phyloP scores from a whole-genome alignment of 108 stramenopile genomes.

The Skeletonema potamos region DNA sequence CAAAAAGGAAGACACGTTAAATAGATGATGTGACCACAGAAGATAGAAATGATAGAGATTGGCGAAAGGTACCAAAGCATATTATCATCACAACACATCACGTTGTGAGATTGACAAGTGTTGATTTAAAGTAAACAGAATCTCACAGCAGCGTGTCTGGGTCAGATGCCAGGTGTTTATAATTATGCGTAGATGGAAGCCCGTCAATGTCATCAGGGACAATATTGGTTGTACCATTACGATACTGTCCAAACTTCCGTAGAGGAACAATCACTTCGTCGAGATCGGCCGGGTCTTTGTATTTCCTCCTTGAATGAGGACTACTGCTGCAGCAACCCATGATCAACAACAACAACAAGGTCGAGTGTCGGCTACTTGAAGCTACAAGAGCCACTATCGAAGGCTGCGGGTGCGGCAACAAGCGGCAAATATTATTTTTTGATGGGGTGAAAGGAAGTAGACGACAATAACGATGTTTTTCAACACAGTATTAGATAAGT shows the following conservation, averaged over 20 bases:
- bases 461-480: too few relatives aligned
- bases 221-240: conserved; percentile 29
- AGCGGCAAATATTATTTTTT: too few relatives aligned
- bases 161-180: conserved; percentile 34
- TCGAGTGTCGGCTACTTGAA: too few relatives aligned
- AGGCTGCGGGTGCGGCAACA: too few relatives aligned
- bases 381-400: too few relatives aligned
- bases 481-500: too few relatives aligned
- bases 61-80: neutral
- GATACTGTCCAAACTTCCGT: conserved; percentile 47
- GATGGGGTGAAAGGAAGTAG: too few relatives aligned
- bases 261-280: conserved; percentile 44
- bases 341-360: too few relatives aligned
- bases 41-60: neutral
- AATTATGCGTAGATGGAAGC: conserved; percentile 47
- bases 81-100: neutral
- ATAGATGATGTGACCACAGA: too few relatives aligned
- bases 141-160: conserved; percentile 33
- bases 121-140: neutral
- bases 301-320: conserved; percentile 45
- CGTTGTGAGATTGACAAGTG: too few relatives aligned
- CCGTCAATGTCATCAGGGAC: conserved; percentile 55
- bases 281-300: conserved; percentile 55
- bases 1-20: too few relatives aligned
- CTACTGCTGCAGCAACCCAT: conserved; percentile 60